Evolutionary conservation across 2,329 filamentous ascomycete species (phyloP).

Genomic region (Fusarium sp.): DNA sequence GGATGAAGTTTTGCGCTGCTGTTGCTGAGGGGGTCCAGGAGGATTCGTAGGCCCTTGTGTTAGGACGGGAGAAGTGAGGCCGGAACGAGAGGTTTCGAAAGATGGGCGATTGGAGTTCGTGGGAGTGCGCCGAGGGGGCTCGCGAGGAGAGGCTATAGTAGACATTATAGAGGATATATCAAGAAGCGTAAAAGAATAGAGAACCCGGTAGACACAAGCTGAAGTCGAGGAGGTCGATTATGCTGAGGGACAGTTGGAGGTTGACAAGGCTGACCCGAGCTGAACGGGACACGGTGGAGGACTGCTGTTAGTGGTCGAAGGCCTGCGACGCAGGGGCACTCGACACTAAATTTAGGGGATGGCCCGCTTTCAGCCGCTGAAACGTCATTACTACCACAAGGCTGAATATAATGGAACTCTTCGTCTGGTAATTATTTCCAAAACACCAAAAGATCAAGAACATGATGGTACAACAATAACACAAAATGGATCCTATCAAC

Average conservation of each 20-base stretch:
- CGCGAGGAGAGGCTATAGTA: constrained; percentile 73
- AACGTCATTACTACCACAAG: constrained; percentile 45
- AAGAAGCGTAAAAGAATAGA: neutral
- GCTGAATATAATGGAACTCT: constrained; percentile 20
- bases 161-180: constrained; percentile 65
- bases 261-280: constrained; percentile 33
- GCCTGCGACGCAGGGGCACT: constrained; percentile 25
- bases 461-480: constrained; percentile 15
- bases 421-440: constrained; percentile 3
- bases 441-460: constrained; percentile 22
- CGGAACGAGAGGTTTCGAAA: constrained; percentile 73
- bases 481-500: constrained; percentile 51
- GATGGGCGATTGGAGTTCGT: constrained; percentile 82
- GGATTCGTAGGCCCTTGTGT: constrained; percentile 39
- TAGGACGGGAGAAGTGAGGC: constrained; percentile 63
- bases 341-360: constrained; percentile 38
- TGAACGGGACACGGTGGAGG: constrained; percentile 39
- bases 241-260: constrained; percentile 10
- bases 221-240: neutral
- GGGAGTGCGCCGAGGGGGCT: constrained; percentile 70
- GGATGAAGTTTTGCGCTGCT: constrained; percentile 59
- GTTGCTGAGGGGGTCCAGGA: constrained; percentile 19
- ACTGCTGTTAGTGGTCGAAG: constrained; percentile 29
- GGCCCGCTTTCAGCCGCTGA: constrained; percentile 40
- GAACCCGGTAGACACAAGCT: neutral